phyloP scores from a whole-genome alignment of 352 stramenopile species.

The Sclerospora graminicola region DNA sequence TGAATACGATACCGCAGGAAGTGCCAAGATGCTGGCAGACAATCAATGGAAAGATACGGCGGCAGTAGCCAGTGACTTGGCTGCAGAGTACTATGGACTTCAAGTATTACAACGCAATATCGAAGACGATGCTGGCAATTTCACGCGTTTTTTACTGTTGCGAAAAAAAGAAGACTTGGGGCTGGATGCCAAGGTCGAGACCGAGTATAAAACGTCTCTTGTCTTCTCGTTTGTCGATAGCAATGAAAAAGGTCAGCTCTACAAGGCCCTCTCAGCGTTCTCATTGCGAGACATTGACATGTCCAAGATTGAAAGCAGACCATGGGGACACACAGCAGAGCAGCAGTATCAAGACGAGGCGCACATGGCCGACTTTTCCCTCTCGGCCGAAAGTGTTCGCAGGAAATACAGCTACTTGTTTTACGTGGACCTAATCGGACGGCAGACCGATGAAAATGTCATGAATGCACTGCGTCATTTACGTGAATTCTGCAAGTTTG shows the following conservation, averaged over 20 bases:
- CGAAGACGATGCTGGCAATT: constrained; percentile 62
- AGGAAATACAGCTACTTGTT: constrained; percentile 80
- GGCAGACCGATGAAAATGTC: constrained; percentile 63
- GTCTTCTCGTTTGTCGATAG: constrained; percentile 74
- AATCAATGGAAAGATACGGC: constrained; percentile 77
- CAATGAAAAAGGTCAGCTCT: constrained; percentile 58
- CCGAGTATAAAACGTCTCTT: constrained; percentile 73
- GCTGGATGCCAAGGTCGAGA: constrained; percentile 23
- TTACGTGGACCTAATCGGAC: constrained; percentile 70
- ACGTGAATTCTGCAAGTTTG: constrained; percentile 81
- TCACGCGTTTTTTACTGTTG: constrained; percentile 90
- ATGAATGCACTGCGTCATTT: constrained; percentile 79
- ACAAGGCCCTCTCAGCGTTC: constrained; percentile 64
- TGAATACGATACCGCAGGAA: constrained; percentile 96
- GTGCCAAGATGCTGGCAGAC: constrained; percentile 94
- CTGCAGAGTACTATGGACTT: constrained; percentile 90
- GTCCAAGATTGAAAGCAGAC: constrained; percentile 70
- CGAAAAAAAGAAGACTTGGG: constrained; percentile 43
- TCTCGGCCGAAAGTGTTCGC: constrained; percentile 56
- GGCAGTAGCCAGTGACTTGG: constrained; percentile 93
- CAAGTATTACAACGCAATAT: constrained; percentile 58
- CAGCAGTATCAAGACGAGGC: constrained; percentile 33
- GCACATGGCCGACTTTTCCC: constrained; percentile 87
- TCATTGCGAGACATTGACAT: constrained; percentile 67
- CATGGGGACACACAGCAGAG: constrained; percentile 55